Conservation (phyloP, 768 basidiomycete species). For the Boletus speciosus region DNA sequence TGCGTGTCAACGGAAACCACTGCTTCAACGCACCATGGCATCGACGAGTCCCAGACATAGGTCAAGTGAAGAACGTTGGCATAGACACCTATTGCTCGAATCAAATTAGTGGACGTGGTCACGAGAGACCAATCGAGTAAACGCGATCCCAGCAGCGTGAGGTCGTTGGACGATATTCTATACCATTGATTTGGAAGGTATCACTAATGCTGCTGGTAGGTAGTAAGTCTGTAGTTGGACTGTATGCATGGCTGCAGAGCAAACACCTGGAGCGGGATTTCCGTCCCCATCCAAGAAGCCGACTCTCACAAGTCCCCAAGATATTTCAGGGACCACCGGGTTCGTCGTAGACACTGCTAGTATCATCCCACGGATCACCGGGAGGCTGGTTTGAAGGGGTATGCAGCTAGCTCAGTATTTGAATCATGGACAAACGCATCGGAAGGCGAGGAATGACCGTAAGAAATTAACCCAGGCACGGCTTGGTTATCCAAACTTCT, state of each 20-base stretch:
- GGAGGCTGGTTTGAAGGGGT: constrained; percentile 21
- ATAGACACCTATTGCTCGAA: background rate
- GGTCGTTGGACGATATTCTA: too few species aligned
- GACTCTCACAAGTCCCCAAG: too few species aligned
- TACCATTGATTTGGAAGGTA: too few species aligned
- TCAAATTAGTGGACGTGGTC: background rate
- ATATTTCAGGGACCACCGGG: constrained; percentile 11
- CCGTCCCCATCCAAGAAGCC: too few species aligned
- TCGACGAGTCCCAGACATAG: background rate
- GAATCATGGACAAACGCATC: constrained; percentile 36
- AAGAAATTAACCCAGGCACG: constrained; percentile 71
- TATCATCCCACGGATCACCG: too few species aligned
- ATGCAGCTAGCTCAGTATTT: constrained; percentile 28
- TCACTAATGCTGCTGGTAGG: too few species aligned
- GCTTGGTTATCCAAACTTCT: constrained; percentile 65
- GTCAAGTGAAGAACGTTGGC: background rate
- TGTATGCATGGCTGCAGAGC: too few species aligned
- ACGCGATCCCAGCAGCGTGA: background rate
- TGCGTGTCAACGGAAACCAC: background rate
- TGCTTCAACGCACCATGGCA: background rate
- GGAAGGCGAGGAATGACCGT: constrained; percentile 43
- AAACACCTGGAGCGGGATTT: too few species aligned
- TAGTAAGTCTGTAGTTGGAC: too few species aligned
- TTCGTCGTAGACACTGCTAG: constrained; percentile 26
- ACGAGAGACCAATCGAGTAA: background rate